Evolutionary conservation across 140 eudicot species (phyloP), one percentile per base, ranked within the genome.

Genomic region (Senecio squalidus): DNA sequence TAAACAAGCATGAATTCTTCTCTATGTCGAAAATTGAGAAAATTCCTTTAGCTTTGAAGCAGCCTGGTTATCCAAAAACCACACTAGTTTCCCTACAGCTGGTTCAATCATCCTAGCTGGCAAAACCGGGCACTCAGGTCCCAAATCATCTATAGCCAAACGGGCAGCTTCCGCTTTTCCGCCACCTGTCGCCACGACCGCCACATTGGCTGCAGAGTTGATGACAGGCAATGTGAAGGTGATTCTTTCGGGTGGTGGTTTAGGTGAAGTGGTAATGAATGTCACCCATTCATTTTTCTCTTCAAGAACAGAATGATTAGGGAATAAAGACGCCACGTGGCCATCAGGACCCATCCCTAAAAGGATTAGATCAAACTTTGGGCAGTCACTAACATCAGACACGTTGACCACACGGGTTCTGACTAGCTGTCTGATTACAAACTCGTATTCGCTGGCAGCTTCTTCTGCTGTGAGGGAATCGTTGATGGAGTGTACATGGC

Each of bases 331-430:
- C 14, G 97, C 97, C 56, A 89, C 82, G 47, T 89, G 97, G n/a
- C 97, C 97, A 39, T 89, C 97, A 0, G 93, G 77, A 11, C 97
- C 95, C 95, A 85, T 74, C 16, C 82, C 97, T 3, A 85, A 81
- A 45, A 89, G 78, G 72, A 85, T 68, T 5, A 89, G 79, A 66
- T 89, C 97, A 60, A 85, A 85, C 73, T 85, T 89, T 22, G 95
- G 95, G 75, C 89, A 89, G 76, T 89, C 97, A 51, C 81, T 71
- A 69, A 74, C 69, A 18, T 85, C 97, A 49, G 95, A 85, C 16
- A 74, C 97, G 5, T 74, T 55, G 61, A 89, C 72, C 50, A 85
- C 74, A n/a, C 97, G 95, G 27, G 94, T 82, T 71, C 82, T 89
- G 33, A 89, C 97, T 3, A 80, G 87, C 69, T 89, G 97, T 16